phyloP scores from a whole-genome alignment of 768 basidiomycete genomes.

The Leccinum subtestaceum region DNA sequence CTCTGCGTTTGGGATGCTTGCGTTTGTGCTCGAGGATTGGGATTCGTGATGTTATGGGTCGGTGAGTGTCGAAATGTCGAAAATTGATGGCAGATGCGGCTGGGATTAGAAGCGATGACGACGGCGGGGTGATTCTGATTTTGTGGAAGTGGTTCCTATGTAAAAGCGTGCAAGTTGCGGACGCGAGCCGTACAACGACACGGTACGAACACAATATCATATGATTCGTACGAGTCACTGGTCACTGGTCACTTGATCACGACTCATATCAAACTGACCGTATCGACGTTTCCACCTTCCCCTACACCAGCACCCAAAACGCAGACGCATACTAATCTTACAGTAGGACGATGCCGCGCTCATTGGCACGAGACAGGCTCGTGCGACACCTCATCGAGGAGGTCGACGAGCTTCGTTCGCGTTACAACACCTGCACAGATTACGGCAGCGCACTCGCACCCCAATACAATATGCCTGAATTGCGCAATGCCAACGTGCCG shows the following conservation, averaged over 20 bases:
- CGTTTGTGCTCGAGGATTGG: conserved; percentile 77
- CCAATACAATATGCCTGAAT: neutral
- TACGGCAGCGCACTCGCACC: neutral
- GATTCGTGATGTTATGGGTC: conserved; percentile 35
- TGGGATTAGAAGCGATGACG: neutral
- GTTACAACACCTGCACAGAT: neutral
- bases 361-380: neutral
- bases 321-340: neutral
- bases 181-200: neutral
- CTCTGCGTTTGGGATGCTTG: conserved; percentile 64
- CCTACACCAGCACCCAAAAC: too few relatives aligned
- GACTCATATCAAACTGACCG: too few relatives aligned
- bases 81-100: too few relatives aligned
- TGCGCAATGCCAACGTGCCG: neutral
- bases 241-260: too few relatives aligned
- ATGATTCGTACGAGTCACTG: too few relatives aligned
- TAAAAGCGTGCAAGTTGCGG: neutral
- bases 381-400: neutral
- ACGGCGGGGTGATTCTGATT: neutral
- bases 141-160: neutral
- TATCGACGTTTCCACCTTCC: too few relatives aligned
- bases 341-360: neutral
- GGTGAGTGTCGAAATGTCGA: neutral
- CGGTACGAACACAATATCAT: too few relatives aligned
- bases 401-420: neutral